phyloP scores from a whole-genome alignment of 192 early-diverging fungal species.

The Glomus cerebriforme region DNA sequence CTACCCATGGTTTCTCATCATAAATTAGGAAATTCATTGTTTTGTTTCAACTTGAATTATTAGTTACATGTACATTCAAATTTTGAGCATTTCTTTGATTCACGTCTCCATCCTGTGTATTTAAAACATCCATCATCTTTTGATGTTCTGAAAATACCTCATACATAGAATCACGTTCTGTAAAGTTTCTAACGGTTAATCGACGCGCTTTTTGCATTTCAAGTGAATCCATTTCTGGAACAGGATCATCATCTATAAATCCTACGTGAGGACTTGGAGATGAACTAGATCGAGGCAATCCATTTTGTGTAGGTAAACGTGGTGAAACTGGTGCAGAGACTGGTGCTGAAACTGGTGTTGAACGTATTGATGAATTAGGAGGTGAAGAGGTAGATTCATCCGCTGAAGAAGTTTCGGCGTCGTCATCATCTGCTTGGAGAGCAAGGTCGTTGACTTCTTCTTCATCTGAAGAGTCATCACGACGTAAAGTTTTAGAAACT shows the following conservation, averaged over 20 bases:
- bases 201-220: not conserved
- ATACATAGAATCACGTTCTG: constrained; percentile 18
- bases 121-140: not conserved
- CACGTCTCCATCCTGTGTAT: not conserved
- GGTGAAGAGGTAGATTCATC: constrained; percentile 9
- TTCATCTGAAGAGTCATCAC: constrained; percentile 36
- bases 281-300: not conserved
- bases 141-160: constrained; percentile 23
- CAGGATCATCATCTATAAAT: not conserved
- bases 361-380: not conserved
- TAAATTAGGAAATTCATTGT: no score
- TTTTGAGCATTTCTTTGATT: not conserved
- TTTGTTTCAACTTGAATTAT: not conserved
- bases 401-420: not conserved
- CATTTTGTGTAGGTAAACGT: not conserved
- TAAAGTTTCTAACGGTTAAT: constrained; percentile 25
- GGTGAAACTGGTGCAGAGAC: not conserved
- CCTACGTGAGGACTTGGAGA: not conserved
- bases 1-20: no score
- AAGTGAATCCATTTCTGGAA: not conserved
- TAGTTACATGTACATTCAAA: not conserved
- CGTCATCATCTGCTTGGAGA: constrained; percentile 29
- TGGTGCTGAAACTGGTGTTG: not conserved
- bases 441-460: constrained; percentile 48
- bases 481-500: not conserved